Base-by-base conservation (phyloP, 2,329 filamentous ascomycete genomes). In the Blumeria graminis region DNA sequence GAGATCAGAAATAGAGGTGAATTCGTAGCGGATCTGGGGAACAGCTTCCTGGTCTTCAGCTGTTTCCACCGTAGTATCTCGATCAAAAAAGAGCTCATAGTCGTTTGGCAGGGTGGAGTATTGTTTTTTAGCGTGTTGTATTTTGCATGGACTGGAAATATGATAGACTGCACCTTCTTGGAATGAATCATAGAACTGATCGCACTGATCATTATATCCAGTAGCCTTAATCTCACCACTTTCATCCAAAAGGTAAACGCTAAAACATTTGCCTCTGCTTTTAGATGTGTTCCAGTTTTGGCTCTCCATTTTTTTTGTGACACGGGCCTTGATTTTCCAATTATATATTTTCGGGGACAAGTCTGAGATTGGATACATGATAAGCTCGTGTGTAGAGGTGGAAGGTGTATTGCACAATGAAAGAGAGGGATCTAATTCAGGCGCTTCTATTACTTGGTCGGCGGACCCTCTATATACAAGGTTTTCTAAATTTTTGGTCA, bases 271-370 rank as follows among this genome's bases (percentile, higher is more conserved):
- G 58, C 92, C 92, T 66, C 94, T 86, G 55, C 87, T 84, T 61
- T 81, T 90, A 57, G 81, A 75, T 70, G 95, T 96, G 69, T 94
- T 84, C 89, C 90, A 98, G 58, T 83, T 90, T 72, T 86, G 92
- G 70, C 98, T 90, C 28, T 87, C 84, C 9, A 86, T 87, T 71
- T 95, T 96, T 69, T 77, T 77, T 32, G 87, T 89, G 64, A 93
- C 90, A 61, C 92, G 84, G 32, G 87, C 92, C 71, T 94, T 94
- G 72, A 98, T 96, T 6, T 90, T 96, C 92, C 92, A 98, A 68
- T 93, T 95, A 71, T 94, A 84, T 54, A 84, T 80, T 65, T 94
- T 96, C 11, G 89, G 89, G 0, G 89, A 94, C n/a, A 98, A 76
- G 1, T 83, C 82, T 70, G 96, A 92, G 68, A 98, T 96, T 1